A percentile compares a stretch with the other conserved stretches of the same genome.
These are phyloP conservation scores for Amanita rimosa DNA, from an alignment of 768 basidiomycete species.

Conservation along the genomic window DNA sequence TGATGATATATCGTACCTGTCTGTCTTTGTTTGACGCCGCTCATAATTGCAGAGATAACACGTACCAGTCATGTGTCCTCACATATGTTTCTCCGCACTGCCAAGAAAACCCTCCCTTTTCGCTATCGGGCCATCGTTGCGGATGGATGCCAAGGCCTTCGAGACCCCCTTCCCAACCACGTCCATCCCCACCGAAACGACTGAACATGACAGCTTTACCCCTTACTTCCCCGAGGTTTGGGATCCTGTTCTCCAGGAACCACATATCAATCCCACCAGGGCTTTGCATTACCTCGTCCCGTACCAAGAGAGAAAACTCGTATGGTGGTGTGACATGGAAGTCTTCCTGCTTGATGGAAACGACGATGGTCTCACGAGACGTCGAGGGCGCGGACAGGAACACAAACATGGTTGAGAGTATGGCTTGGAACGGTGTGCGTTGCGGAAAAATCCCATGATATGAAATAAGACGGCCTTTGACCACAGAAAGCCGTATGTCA, in stretches of 20 bases:
- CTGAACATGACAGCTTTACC: conserved; percentile 82
- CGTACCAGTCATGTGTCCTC: conserved; percentile 78
- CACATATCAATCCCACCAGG: conserved; percentile 55
- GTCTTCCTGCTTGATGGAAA: conserved; percentile 89
- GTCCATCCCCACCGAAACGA: conserved; percentile 65
- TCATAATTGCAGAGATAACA: neutral
- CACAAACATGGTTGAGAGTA: conserved; percentile 45
- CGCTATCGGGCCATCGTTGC: conserved; percentile 74
- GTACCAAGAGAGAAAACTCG: conserved; percentile 55
- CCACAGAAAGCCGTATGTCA: conserved; percentile 70
- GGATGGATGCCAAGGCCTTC: conserved; percentile 86
- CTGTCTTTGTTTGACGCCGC: neutral
- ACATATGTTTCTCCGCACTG: conserved; percentile 58
- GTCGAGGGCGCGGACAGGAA: conserved; percentile 54
- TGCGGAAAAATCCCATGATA: conserved; percentile 77
- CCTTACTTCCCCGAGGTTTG: conserved; percentile 71
- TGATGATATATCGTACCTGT: conserved; percentile 71
- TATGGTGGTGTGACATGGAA: conserved; percentile 30
- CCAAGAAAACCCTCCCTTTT: conserved; percentile 68
- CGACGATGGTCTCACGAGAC: conserved; percentile 63
- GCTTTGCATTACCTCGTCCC: conserved; percentile 46
- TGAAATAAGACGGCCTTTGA: conserved; percentile 51
- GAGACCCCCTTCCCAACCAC: conserved; percentile 56
- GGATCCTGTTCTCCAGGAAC: conserved; percentile 76
- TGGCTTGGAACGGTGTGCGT: conserved; percentile 50